Base-by-base conservation (phyloP, 352 stramenopile genomes). In the Blastocystis sp. region DNA sequence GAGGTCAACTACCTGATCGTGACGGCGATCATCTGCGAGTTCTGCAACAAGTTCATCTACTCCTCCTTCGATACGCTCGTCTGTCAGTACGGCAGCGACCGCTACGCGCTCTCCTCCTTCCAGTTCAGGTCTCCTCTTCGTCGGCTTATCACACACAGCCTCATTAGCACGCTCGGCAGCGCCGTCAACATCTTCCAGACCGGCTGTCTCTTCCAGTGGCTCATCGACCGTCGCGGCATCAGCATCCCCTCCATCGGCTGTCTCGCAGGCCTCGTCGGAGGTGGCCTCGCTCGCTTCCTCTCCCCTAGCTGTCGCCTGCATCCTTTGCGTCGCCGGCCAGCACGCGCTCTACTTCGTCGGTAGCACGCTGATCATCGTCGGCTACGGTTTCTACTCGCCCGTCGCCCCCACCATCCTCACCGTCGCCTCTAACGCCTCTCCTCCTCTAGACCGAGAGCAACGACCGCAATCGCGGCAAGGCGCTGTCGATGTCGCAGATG, bases 31-130 rank as follows among this genome's bases (percentile, higher is more conserved):
- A 57, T 81, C 32, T 81, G 69, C 69, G 69, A 81, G 51, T 81
- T 81, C 40, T 81, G 69, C 40, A 81, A 81, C 69, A 63, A 81
- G 40, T 81, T 81, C 69, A 24, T 81, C 2, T 34, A 44, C 24
- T 81, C 69, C 18, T 27, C 42, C 14, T 48, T 81, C 24, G 40
- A 63, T 8, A 81, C 69, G 34, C 21, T 54, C 18, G 24, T 46
- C 46, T 63, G 69, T 51, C 48, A 64, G 21, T 81, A 65, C 40
- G 69, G 69, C 24, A 46, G 8, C 9, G 7, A 44, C 1, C 6
- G 29, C 18, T 44, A 64, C 34, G 8, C 11, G 3, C 27, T 81
- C 21, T 48, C 44, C n/a, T 16, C 29, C n/a, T 42, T 81, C 32
- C 42, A 81, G 46, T 81, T 81, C 21, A 48, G 63, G 63, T 51